Base-by-base conservation (phyloP, 352 stramenopile species). In the Blastocystis sp. region DNA sequence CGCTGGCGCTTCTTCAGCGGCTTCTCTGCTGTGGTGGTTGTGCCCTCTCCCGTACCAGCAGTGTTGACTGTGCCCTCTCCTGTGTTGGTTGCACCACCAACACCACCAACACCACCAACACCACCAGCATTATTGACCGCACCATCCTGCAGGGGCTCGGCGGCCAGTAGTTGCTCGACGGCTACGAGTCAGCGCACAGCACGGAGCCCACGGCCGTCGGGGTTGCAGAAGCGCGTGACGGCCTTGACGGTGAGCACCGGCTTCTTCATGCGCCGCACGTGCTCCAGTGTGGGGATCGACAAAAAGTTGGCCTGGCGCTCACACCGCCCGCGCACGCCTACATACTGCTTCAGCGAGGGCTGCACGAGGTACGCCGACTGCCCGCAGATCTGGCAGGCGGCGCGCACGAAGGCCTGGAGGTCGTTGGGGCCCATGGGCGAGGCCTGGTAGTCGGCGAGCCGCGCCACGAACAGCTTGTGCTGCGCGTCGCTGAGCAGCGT, bases 241-340 rank as follows among this genome's bases (percentile, higher is more conserved):
- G 78, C 78, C 40, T 71, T 78, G 3, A 88, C 78, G 0, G 78
- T 88, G 1, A 88, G 45, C 5, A 88, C 78, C 4, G 78, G 78
- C 65, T 76, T 88, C 34, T 88, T 88, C 78, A 88, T 88, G 14
- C 53, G 17, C 2, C 78, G 61, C 23, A 88, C 67, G 45, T 88
- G 67, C 43, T 88, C 78, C 59, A 88, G 52, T n/a, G 64, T 76
- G 10, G 78, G 78, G 52, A 88, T 88, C 11, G 78, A 77, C 19
- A 88, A 34, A 40, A 52, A 65, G n/a, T 60, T 64, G 14, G 53
- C 78, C 78, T 88, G 76, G 19, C 38, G 10, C 14, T 86, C 60
- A 81, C 43, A 41, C 3, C 1, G 9, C 17, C 43, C 9, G 17
- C 9, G 4, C 70, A 10, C 76, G 34, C 4, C 14, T 5, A 88